Conservation (phyloP, 73 alveolate genomes). For the Uronychia binucleata region DNA sequence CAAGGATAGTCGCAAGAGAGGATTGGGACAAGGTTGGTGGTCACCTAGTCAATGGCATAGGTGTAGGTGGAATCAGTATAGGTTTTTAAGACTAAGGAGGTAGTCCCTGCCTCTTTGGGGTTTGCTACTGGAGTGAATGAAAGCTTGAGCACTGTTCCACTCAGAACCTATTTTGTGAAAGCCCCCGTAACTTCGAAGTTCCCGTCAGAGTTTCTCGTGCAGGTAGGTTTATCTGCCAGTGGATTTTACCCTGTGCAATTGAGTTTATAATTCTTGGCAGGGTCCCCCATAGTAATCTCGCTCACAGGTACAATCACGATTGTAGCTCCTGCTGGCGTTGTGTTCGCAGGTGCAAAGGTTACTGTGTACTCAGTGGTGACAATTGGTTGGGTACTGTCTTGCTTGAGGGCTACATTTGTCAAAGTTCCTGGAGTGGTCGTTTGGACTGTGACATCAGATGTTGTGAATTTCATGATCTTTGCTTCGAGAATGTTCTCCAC, state of each 20-base stretch:
- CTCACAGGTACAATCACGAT: neutral
- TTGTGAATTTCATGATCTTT: neutral
- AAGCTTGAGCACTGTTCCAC: neutral
- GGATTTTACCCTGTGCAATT: neutral
- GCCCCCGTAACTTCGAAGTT: neutral
- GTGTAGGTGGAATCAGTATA: slow-evolving; percentile 41
- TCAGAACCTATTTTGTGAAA: neutral
- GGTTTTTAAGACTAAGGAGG: neutral
- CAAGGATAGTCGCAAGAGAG: slow-evolving; percentile 46
- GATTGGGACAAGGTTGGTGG: slow-evolving; percentile 15
- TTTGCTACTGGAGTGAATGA: neutral
- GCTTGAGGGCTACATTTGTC: neutral
- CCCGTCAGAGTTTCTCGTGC: neutral
- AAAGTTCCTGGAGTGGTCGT: slow-evolving; percentile 15
- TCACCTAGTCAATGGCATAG: slow-evolving; percentile 22
- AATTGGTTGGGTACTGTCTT: neutral
- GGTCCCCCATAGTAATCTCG: neutral
- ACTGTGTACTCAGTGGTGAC: slow-evolving; percentile 9
- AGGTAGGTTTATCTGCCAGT: neutral
- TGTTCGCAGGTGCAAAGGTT: slow-evolving; percentile 1
- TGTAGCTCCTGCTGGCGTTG: slow-evolving; percentile 13
- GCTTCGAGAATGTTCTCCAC: neutral
- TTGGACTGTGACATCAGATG: slow-evolving; percentile 1
- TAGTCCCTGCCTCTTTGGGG: neutral
- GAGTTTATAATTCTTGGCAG: neutral